Evolutionary conservation across 176 grass and related monocot species (phyloP).

Genomic region (Avena insularis): DNA sequence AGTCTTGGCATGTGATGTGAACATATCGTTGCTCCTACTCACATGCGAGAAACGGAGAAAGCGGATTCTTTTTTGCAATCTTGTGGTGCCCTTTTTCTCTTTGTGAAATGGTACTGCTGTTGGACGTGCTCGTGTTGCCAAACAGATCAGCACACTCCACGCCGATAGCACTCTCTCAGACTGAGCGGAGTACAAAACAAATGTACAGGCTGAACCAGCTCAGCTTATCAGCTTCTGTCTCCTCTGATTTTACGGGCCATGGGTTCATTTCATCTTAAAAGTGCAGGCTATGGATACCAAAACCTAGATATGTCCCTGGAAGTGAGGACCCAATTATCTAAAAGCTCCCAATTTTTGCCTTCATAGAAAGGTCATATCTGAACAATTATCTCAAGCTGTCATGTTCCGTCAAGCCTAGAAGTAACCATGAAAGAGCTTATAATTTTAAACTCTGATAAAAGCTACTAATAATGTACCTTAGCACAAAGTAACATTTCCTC

Average conservation of each 20-base stretch:
- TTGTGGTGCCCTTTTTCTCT: constrained; percentile 19
- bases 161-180: constrained; percentile 23
- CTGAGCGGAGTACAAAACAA: constrained; percentile 55
- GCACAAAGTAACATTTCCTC: background rate
- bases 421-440: background rate
- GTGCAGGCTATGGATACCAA: background rate
- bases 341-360: background rate
- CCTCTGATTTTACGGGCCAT: constrained; percentile 24
- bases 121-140: constrained; percentile 22
- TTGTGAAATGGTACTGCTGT: constrained; percentile 1
- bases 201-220: constrained; percentile 77
- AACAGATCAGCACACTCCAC: constrained; percentile 20
- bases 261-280: constrained; percentile 14
- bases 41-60: constrained; percentile 42
- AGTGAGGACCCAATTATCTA: background rate
- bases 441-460: background rate
- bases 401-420: background rate
- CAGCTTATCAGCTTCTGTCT: constrained; percentile 46
- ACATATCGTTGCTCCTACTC: constrained; percentile 38
- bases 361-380: background rate
- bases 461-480: background rate
- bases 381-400: background rate
- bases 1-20: constrained; percentile 42
- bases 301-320: background rate
- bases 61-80: constrained; percentile 39